These are phyloP conservation scores for Buxus sempervirens DNA, from an alignment of 164 flowering plant species.

Conservation along the genomic window DNA sequence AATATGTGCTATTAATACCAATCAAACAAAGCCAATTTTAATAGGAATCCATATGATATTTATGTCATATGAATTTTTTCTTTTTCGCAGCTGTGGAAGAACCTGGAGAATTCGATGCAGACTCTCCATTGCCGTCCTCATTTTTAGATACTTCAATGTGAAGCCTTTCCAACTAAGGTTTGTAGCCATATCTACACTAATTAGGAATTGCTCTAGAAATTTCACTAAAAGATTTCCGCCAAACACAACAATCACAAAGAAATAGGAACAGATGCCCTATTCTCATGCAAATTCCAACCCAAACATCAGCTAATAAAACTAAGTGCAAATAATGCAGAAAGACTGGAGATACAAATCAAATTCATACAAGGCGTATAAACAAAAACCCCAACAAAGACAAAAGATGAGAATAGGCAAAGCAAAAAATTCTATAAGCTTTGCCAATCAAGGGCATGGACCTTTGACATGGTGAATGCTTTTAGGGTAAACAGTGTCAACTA, in stretches of 20 bases:
- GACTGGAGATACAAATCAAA: background rate
- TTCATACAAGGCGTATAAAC: background rate
- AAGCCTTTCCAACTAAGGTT: conserved; percentile 54
- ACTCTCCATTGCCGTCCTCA: conserved; percentile 7
- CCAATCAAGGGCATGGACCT: conserved; percentile 7
- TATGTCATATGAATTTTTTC: conserved; percentile 1
- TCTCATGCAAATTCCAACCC: background rate
- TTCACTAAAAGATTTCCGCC: too few species aligned
- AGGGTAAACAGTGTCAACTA: background rate
- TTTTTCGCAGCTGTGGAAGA: background rate
- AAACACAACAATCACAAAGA: too few species aligned
- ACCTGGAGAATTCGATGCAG: background rate
- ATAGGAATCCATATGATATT: too few species aligned
- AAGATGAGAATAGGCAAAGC: background rate
- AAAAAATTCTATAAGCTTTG: background rate
- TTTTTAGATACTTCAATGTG: conserved; percentile 15
- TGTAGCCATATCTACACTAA: conserved; percentile 52
- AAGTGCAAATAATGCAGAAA: background rate
- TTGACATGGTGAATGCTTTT: conserved; percentile 16
- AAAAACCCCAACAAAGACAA: background rate
- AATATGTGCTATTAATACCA: too few species aligned
- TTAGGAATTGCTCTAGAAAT: background rate
- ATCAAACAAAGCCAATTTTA: too few species aligned
- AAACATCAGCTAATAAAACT: too few species aligned
- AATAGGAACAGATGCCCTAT: background rate